phyloP scores from a whole-genome alignment of 2,329 filamentous ascomycete species.

The Botrytis pseudocinerea region DNA sequence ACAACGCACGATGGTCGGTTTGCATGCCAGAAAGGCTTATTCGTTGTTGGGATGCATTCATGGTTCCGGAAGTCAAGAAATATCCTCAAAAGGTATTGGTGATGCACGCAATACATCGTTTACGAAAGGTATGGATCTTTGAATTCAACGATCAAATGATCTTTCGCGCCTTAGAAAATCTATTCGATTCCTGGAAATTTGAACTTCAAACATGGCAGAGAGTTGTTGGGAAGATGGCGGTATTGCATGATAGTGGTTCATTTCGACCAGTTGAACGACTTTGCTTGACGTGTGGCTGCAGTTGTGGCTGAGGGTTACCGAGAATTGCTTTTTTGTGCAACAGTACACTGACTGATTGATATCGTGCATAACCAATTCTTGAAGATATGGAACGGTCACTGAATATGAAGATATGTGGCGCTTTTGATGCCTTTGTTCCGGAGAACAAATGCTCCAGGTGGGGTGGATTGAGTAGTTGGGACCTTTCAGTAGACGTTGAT shows the following conservation, averaged over 20 bases:
- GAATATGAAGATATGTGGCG: neutral
- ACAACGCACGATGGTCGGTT: neutral
- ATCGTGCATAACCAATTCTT: neutral
- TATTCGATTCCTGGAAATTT: neutral
- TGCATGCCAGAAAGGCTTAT: neutral
- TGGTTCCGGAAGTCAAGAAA: neutral
- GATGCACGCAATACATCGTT: neutral
- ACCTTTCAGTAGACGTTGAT: neutral
- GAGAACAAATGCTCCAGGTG: no score
- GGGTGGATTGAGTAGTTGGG: neutral
- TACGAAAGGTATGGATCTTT: neutral
- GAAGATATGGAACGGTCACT: neutral
- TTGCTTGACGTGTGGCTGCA: neutral
- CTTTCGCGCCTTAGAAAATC: neutral
- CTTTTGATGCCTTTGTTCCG: neutral
- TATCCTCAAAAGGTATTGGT: neutral
- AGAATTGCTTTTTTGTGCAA: neutral
- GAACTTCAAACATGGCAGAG: neutral
- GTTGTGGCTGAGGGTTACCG: conserved; percentile 6
- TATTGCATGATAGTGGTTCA: conserved; percentile 6
- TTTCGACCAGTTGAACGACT: neutral
- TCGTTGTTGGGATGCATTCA: neutral
- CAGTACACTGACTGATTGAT: neutral
- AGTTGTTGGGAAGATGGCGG: neutral
- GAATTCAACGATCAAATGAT: neutral